Percentiles rank a stretch among this genome's conserved stretches.
Evolutionary conservation across 441 rosid species (phyloP).

Genomic region (Biscutella laevigata): DNA sequence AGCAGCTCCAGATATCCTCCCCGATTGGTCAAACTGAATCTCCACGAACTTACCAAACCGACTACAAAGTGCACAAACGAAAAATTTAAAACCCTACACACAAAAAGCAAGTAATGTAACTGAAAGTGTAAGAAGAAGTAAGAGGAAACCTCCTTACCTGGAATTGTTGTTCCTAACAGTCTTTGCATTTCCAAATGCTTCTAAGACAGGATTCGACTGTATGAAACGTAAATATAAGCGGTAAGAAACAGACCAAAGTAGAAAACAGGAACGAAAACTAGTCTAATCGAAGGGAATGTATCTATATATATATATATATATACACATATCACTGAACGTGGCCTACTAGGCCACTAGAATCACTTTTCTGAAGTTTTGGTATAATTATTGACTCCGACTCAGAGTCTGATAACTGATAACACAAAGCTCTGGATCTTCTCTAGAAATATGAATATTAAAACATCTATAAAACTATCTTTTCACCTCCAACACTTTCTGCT

Average conservation of each 20-base stretch:
- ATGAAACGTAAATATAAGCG: slow-evolving; percentile 15
- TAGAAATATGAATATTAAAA: not conserved
- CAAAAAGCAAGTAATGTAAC: too few relatives aligned
- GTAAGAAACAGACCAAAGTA: slow-evolving; percentile 5
- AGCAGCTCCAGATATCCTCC: slow-evolving; percentile 98
- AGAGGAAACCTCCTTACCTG: slow-evolving; percentile 41
- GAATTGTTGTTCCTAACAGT: slow-evolving; percentile 99
- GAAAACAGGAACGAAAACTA: not conserved
- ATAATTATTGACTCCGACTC: not conserved
- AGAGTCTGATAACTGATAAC: slow-evolving; percentile 4
- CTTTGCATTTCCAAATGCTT: slow-evolving; percentile 99
- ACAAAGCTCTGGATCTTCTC: slow-evolving; percentile 1
- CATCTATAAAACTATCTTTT: not conserved
- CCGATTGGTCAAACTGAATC: slow-evolving; percentile 78
- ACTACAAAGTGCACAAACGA: slow-evolving; percentile 37
- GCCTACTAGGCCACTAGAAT: not conserved
- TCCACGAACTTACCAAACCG: slow-evolving; percentile 99
- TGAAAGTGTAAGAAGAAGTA: too few relatives aligned
- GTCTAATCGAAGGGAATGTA: not conserved
- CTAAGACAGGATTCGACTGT: slow-evolving; percentile 99
- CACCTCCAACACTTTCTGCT: slow-evolving; percentile 98
- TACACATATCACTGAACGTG: not conserved
- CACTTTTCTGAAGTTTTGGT: not conserved
- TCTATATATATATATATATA: too few relatives aligned
- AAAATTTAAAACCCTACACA: not conserved